Evolutionary conservation across 805 yeast species (phyloP).

Genomic region (Metschnikowia colocasiae): DNA sequence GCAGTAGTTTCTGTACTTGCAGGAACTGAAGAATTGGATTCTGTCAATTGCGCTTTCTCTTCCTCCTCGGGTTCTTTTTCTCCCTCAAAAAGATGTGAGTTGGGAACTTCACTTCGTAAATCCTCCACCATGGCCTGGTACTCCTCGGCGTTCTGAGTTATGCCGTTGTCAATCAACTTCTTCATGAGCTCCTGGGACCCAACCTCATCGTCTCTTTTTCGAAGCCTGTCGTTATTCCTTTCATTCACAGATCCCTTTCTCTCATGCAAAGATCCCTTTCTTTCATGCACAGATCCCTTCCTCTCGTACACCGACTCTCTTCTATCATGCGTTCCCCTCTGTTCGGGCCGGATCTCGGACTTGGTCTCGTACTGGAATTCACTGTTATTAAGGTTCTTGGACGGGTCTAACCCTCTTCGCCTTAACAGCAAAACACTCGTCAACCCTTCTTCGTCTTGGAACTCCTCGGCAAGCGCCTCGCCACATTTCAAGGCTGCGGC

Average conservation of each 20-base stretch:
- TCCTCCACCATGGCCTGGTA: conserved; percentile 32
- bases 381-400: conserved; percentile 37
- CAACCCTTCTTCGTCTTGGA: conserved; percentile 55
- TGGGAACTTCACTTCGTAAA: conserved; percentile 28
- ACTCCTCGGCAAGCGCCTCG: conserved; percentile 46
- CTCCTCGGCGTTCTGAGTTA: conserved; percentile 28
- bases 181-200: conserved; percentile 29
- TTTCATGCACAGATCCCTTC: not conserved
- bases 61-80: conserved; percentile 27
- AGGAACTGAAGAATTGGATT: not conserved
- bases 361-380: conserved; percentile 30
- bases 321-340: not conserved
- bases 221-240: not conserved
- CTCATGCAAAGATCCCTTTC: not conserved
- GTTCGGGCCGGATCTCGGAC: not conserved
- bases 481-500: conserved; percentile 72
- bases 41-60: not conserved
- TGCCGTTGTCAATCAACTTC: conserved; percentile 33
- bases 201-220: conserved; percentile 4
- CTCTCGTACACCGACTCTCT: not conserved
- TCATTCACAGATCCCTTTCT: not conserved
- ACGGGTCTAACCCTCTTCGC: conserved; percentile 39
- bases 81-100: conserved; percentile 39
- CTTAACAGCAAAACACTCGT: conserved; percentile 34
- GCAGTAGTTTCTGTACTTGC: not conserved